Conservation (phyloP, 2,329 filamentous ascomycete species). For the Chaetomium sp. region DNA sequence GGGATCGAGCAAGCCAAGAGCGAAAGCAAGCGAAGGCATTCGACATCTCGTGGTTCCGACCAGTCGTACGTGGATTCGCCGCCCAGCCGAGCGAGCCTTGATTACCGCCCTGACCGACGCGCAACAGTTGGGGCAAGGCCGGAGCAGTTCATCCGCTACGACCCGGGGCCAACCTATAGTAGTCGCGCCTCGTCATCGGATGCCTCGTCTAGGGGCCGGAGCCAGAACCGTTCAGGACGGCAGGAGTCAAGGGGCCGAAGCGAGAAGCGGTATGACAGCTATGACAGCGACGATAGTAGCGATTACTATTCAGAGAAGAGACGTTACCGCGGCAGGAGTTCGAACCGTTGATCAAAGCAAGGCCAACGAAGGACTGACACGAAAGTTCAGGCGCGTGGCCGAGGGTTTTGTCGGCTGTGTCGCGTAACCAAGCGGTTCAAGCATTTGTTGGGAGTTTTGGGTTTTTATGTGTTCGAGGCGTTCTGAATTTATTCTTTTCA, state of each 20-base stretch:
- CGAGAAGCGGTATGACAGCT: slow-evolving; percentile 10
- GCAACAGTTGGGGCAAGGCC: slow-evolving; percentile 10
- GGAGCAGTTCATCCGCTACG: slow-evolving; percentile 13
- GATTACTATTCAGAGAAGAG: slow-evolving; percentile 17
- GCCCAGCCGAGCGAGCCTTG: slow-evolving; percentile 10
- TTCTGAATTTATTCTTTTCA: too few species aligned
- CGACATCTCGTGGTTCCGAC: slow-evolving; percentile 3
- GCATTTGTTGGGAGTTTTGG: too few species aligned
- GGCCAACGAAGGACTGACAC: too few species aligned
- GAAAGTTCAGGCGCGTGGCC: not conserved
- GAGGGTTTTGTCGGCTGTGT: not conserved
- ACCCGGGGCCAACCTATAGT: slow-evolving; percentile 10
- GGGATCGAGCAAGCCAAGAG: slow-evolving; percentile 1
- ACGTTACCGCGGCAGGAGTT: slow-evolving; percentile 11
- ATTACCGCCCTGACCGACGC: slow-evolving; percentile 10
- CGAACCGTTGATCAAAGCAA: not conserved
- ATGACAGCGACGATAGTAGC: slow-evolving; percentile 15
- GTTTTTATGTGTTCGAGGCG: too few species aligned
- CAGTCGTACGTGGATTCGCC: slow-evolving; percentile 5
- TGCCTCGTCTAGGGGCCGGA: slow-evolving; percentile 3
- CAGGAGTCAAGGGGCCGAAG: slow-evolving; percentile 8
- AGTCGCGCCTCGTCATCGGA: slow-evolving; percentile 9
- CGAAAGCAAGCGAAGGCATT: slow-evolving; percentile 7
- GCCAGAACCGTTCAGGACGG: slow-evolving; percentile 10
- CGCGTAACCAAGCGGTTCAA: too few species aligned